These are phyloP conservation scores for Dactylella cylindrospora DNA, from an alignment of 2,329 filamentous ascomycete species.

Conservation along the genomic window DNA sequence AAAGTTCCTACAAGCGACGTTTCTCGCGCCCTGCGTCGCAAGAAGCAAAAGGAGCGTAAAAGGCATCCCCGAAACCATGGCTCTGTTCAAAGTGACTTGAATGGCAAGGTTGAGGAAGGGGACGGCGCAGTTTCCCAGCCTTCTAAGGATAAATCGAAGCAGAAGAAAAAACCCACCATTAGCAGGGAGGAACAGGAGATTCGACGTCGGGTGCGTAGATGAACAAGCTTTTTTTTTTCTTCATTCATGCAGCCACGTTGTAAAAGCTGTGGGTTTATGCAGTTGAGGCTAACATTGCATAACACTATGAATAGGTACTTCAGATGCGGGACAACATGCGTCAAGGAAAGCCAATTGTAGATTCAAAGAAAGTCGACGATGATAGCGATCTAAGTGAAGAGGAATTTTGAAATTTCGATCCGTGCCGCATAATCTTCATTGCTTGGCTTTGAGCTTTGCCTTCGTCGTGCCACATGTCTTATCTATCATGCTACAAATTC, in stretches of 20 bases:
- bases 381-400: constrained; percentile 21
- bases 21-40: constrained; percentile 37
- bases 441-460: neutral
- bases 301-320: constrained; percentile 20
- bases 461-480: constrained; percentile 1
- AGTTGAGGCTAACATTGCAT: constrained; percentile 17
- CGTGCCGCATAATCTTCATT: neutral
- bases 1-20: constrained; percentile 24
- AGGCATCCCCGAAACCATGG: constrained; percentile 13
- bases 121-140: constrained; percentile 1
- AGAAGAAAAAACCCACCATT: constrained; percentile 14
- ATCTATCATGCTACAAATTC: neutral
- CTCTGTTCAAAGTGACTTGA: too few species aligned
- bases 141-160: neutral
- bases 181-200: constrained; percentile 39
- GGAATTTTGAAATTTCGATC: constrained; percentile 17
- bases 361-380: constrained; percentile 9
- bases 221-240: too few species aligned
- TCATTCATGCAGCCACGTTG: constrained; percentile 14
- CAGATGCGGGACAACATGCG: constrained; percentile 37
- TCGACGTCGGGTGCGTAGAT: constrained; percentile 29
- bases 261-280: constrained; percentile 23
- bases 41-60: constrained; percentile 33
- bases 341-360: constrained; percentile 36
- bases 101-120: neutral